Evolutionary conservation across 164 flowering plant species (phyloP).

Genomic region (Stephania cephalantha): DNA sequence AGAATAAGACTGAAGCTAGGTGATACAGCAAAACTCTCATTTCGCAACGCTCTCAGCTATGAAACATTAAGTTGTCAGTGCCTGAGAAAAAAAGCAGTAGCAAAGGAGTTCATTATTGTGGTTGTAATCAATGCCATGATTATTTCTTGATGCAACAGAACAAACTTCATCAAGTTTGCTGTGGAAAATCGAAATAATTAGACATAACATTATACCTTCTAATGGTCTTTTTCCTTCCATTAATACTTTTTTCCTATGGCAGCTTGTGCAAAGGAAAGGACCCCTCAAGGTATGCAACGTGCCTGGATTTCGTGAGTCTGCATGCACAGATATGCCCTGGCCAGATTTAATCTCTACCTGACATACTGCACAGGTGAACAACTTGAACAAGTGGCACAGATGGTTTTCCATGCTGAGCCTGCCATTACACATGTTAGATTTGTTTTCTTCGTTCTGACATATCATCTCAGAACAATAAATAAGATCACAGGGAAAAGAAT

Average conservation of each 20-base stretch:
- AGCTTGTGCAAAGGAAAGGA: conserved; percentile 84
- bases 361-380: conserved; percentile 92
- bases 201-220: conserved; percentile 7
- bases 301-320: conserved; percentile 44
- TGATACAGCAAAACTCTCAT: conserved; percentile 9
- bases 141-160: conserved; percentile 31
- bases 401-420: conserved; percentile 90
- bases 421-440: conserved; percentile 21
- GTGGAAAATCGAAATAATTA: neutral
- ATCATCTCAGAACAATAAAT: neutral
- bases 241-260: conserved; percentile 91
- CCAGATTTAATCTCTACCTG: conserved; percentile 88
- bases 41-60: conserved; percentile 17
- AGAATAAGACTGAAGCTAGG: conserved; percentile 16
- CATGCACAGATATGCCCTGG: conserved; percentile 85
- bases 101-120: conserved; percentile 6
- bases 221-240: conserved; percentile 88
- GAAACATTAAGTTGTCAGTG: conserved; percentile 24
- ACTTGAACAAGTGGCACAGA: conserved; percentile 85
- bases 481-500: neutral
- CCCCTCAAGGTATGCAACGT: conserved; percentile 92
- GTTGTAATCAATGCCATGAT: conserved; percentile 61
- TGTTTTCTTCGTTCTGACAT: neutral
- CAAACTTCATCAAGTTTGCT: neutral
- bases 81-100: conserved; percentile 12